phyloP scores from a whole-genome alignment of 495 filamentous ascomycete genomes.

The Neurospora sp. region DNA sequence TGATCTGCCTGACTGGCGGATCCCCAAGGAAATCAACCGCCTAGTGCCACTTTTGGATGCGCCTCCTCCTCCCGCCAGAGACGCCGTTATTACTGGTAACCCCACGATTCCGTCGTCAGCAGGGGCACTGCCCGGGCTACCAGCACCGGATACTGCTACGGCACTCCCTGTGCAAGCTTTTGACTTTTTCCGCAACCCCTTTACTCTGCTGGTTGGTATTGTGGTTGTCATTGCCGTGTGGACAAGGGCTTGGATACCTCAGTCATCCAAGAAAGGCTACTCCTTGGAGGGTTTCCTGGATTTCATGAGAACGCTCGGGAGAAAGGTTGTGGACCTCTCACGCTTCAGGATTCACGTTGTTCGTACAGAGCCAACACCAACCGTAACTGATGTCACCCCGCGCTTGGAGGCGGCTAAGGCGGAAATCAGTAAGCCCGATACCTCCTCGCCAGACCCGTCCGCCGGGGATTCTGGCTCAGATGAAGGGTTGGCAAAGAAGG shows the following conservation, averaged over 20 bases:
- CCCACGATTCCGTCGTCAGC: not conserved
- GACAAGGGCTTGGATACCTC: not conserved
- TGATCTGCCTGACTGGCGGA: slow-evolving; percentile 21
- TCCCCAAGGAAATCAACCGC: not conserved
- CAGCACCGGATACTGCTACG: not conserved
- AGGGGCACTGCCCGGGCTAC: not conserved
- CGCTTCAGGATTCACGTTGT: not conserved
- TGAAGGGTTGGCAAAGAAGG: not conserved
- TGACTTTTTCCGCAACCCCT: slow-evolving; percentile 33
- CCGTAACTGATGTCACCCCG: not conserved
- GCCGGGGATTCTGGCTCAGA: not conserved
- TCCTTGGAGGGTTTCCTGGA: not conserved
- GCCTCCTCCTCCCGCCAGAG: not conserved
- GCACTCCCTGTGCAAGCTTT: not conserved
- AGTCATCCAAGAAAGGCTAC: not conserved
- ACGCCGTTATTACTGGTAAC: not conserved
- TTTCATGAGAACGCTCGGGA: not conserved
- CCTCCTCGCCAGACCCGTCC: not conserved
- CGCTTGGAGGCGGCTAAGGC: not conserved
- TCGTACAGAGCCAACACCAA: not conserved
- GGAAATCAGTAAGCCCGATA: not conserved
- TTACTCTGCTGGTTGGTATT: slow-evolving; percentile 29
- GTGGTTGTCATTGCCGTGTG: slow-evolving; percentile 11
- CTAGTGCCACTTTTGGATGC: not conserved
- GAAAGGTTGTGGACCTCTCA: not conserved